These are phyloP conservation scores for Astrocystis sublimbata DNA, from an alignment of 495 filamentous ascomycete genomes.

Conservation along the genomic window DNA sequence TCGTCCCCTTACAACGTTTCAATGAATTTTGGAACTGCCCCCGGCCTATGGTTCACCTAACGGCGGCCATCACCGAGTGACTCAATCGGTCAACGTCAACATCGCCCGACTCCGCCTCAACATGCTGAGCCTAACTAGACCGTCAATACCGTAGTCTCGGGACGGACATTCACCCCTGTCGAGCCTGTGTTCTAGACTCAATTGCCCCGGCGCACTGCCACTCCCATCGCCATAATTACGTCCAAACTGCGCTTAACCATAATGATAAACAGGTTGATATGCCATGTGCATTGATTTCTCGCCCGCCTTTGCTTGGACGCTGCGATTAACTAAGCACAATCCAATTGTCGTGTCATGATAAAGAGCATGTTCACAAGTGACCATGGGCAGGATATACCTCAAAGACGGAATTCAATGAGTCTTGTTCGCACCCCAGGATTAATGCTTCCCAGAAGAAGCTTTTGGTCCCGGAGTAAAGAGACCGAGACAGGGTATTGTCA, in stretches of 20 bases:
- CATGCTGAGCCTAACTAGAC: background rate
- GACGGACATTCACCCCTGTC: too few species aligned
- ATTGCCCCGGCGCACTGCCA: background rate
- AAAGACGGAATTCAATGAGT: background rate
- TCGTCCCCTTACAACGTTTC: too few species aligned
- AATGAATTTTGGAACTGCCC: too few species aligned
- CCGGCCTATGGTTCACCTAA: too few species aligned
- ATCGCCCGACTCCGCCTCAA: too few species aligned
- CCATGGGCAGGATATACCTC: background rate
- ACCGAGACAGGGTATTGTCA: background rate
- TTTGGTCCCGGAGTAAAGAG: background rate
- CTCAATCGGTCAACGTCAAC: background rate
- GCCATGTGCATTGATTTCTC: too few species aligned
- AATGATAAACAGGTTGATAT: too few species aligned
- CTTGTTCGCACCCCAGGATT: background rate
- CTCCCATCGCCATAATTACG: too few species aligned
- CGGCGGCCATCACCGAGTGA: background rate
- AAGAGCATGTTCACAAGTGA: background rate
- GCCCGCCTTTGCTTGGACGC: background rate
- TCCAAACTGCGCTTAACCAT: too few species aligned
- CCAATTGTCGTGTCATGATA: background rate
- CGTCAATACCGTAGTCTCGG: too few species aligned
- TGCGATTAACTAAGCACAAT: background rate
- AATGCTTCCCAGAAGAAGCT: background rate
- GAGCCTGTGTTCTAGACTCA: background rate